phyloP scores from a whole-genome alignment of 2,329 filamentous ascomycete species.

The Penicillium carneum region DNA sequence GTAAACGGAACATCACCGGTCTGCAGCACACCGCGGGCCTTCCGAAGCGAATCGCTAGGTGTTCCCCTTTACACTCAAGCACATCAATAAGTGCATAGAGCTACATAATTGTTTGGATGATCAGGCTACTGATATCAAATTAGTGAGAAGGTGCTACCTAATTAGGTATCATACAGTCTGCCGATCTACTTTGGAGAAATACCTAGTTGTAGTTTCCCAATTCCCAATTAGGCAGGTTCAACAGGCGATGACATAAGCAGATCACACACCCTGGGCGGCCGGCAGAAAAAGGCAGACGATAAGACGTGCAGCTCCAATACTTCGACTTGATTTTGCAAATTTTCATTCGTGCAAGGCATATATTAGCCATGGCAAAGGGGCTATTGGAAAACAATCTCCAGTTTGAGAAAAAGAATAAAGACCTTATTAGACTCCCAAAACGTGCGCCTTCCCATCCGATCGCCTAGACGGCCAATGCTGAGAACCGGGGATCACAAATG shows the following conservation, averaged over 20 bases:
- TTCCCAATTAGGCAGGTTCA: neutral
- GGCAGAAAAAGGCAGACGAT: constrained; percentile 31
- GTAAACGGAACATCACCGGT: constrained; percentile 47
- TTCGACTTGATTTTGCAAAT: neutral
- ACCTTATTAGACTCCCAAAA: constrained; percentile 48
- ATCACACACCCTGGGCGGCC: too few species aligned
- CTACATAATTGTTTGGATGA: too few species aligned
- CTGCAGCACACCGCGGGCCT: constrained; percentile 39
- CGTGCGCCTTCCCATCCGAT: constrained; percentile 33
- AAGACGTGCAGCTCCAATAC: constrained; percentile 15
- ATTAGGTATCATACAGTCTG: neutral
- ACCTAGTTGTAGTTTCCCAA: neutral
- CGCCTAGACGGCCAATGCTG: neutral
- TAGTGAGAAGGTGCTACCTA: neutral
- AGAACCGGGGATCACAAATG: constrained; percentile 12
- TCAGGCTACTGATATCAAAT: neutral
- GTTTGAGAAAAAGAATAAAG: constrained; percentile 51
- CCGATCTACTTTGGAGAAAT: neutral
- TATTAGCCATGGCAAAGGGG: constrained; percentile 33
- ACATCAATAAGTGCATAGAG: neutral
- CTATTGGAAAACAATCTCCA: constrained; percentile 39
- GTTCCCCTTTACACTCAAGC: constrained; percentile 38
- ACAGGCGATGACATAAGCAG: constrained; percentile 8
- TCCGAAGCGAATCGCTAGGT: constrained; percentile 35
- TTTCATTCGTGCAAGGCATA: constrained; percentile 5